These are phyloP conservation scores for Trichophyton benhamiae DNA, from an alignment of 2,329 filamentous ascomycete species.

Conservation along the genomic window DNA sequence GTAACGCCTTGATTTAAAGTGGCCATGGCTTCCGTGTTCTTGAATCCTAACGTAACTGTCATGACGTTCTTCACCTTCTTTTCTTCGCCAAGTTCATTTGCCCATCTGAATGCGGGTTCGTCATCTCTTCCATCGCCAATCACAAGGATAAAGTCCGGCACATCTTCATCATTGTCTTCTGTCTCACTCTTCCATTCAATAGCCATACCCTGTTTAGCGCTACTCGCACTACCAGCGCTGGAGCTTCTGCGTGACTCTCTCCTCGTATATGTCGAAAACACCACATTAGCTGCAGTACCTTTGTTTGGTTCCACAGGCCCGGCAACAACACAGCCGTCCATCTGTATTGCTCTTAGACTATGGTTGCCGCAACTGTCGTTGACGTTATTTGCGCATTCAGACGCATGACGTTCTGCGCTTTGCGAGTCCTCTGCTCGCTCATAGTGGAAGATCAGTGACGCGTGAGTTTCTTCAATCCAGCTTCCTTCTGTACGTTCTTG, in stretches of 20 bases:
- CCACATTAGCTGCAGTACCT: conserved; percentile 62
- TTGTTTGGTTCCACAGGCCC: conserved; percentile 83
- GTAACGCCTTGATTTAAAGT: conserved; percentile 86
- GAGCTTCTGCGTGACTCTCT: conserved; percentile 24
- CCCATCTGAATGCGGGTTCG: conserved; percentile 89
- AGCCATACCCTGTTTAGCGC: not conserved
- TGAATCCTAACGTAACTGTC: conserved; percentile 73
- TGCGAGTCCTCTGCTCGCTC: conserved; percentile 67
- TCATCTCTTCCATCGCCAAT: conserved; percentile 87
- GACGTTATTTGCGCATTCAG: conserved; percentile 86
- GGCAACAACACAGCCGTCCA: conserved; percentile 69
- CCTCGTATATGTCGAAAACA: conserved; percentile 55
- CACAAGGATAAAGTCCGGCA: conserved; percentile 76
- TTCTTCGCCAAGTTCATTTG: conserved; percentile 57
- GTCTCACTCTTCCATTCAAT: not conserved
- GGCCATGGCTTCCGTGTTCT: conserved; percentile 75
- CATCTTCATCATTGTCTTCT: conserved; percentile 15
- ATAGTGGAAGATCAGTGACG: conserved; percentile 84
- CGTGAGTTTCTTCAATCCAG: conserved; percentile 81
- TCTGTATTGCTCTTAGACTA: conserved; percentile 63
- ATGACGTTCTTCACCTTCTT: conserved; percentile 55
- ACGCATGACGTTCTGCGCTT: conserved; percentile 63
- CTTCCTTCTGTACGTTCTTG: conserved; percentile 78
- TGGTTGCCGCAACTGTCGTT: conserved; percentile 83
- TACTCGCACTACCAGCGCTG: not conserved